Evolutionary conservation across 176 grass and related monocot species (phyloP).

Genomic region (Aechmea fasciata): DNA sequence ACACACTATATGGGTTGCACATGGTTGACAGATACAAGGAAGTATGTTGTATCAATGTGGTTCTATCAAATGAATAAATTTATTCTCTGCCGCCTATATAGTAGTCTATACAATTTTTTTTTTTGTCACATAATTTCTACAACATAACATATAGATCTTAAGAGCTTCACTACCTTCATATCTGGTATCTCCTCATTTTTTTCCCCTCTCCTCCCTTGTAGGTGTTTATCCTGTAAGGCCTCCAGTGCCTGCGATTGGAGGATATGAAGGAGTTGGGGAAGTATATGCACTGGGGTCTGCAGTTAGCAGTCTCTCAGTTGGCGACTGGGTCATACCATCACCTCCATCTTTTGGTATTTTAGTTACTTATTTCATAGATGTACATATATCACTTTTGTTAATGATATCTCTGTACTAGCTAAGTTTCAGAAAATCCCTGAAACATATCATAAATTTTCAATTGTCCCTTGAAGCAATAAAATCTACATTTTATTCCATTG

Average conservation of each 20-base stretch:
- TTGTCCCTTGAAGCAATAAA: no score
- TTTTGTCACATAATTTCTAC: no score
- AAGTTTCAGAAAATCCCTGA: no score
- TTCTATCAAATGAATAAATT: background rate
- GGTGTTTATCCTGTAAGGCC: constrained; percentile 86
- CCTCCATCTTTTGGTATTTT: constrained; percentile 61
- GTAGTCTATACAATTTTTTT: no score
- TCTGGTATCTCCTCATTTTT: background rate
- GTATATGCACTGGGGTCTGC: constrained; percentile 54
- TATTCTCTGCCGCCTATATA: background rate
- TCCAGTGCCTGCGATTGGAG: constrained; percentile 55
- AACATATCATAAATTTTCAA: no score
- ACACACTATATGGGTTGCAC: background rate
- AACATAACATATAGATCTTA: no score
- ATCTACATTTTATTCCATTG: no score
- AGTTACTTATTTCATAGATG: background rate
- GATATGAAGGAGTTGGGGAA: constrained; percentile 85
- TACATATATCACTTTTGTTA: background rate
- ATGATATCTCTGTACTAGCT: no score
- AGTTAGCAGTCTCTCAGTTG: constrained; percentile 42
- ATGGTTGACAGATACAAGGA: background rate
- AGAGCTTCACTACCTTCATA: background rate
- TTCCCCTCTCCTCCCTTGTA: background rate
- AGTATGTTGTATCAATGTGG: background rate
- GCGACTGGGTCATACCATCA: constrained; percentile 83